Conservation (phyloP, 179 eudicot genomes). For the Silene vulgaris region DNA sequence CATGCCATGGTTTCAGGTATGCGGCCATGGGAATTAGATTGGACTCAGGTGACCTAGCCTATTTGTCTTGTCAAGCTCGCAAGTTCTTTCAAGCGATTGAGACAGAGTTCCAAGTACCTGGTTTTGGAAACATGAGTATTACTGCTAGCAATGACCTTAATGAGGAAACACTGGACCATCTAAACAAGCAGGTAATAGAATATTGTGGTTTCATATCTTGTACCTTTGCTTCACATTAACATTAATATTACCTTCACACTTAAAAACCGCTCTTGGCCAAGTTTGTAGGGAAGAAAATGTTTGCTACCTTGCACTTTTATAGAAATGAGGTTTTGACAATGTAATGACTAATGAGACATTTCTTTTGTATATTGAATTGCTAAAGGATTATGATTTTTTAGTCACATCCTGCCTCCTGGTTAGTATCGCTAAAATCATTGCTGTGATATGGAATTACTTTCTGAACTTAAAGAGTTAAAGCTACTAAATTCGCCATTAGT, state of each 20-base stretch:
- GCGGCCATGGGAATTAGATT: conserved; percentile 82
- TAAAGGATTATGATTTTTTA: neutral
- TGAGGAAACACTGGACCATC: conserved; percentile 91
- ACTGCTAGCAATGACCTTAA: conserved; percentile 97
- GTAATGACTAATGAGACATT: neutral
- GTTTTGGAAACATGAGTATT: conserved; percentile 70
- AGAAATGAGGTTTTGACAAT: neutral
- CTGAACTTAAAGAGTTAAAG: too few relatives aligned
- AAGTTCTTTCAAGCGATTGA: conserved; percentile 68
- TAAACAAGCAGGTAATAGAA: conserved; percentile 45
- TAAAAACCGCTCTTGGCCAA: neutral
- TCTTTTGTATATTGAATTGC: neutral
- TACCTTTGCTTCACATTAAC: neutral
- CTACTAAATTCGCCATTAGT: too few relatives aligned
- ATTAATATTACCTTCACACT: neutral
- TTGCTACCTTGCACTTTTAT: neutral
- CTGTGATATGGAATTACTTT: too few relatives aligned
- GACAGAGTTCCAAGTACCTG: conserved; percentile 62
- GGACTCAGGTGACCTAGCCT: conserved; percentile 98
- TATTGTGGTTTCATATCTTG: neutral
- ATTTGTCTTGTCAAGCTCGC: conserved; percentile 79
- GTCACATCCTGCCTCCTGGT: too few relatives aligned
- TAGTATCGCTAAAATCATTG: too few relatives aligned
- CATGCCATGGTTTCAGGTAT: conserved; percentile 47
- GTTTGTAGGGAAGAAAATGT: neutral